Evolutionary conservation across 352 stramenopile genomes (phyloP), one percentile per base, ranked within the genome.

Genomic region (Saprolegnia diclina): DNA sequence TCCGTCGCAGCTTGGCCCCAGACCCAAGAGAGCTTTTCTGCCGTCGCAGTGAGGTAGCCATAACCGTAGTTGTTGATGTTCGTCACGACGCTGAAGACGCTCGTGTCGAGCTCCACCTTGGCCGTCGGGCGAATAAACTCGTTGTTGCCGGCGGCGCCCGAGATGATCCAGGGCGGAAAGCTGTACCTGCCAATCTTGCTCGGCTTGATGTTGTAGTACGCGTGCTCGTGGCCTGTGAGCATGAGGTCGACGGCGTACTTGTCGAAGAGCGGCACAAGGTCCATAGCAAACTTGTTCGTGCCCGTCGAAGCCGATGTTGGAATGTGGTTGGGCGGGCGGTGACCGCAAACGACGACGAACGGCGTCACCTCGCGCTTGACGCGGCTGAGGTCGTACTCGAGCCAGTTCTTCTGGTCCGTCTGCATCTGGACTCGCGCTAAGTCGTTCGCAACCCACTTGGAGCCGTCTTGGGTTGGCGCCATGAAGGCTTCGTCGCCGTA

Each of bases 61-160:
- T 79, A 92, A 11, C 84, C 84, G 68, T 92, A 92, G 70, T 90
- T 87, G 0, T 78, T 76, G 46, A 90, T 89, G 35, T 88, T 64
- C 11, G 76, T 88, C 65, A 80, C 81, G 75, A 79, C 77, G 48
- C 68, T 77, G 50, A 88, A 90, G 6, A 73, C 80, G n/a, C 42
- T 48, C 42, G 56, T 32, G 24, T 77, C 71, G 26, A 89, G 81
- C 38, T 73, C 64, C n/a, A 92, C 74, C 7, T 85, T 64, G 0
- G 68, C 53, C 44, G 82, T 65, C 5, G 77, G 61, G 0, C 82
- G 79, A 56, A 90, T 85, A 61, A 77, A 92, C 71, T 92, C 83
- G 65, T 90, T 90, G 75, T 92, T 92, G 56, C 84, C 84, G 0
- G 81, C 63, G 45, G 80, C 89, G 22, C 84, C 84, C 21, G 78